Percentiles rank a stretch among this genome's conserved stretches.
phyloP scores from a whole-genome alignment of 345 rosid genomes.

The Psidium guajava region DNA sequence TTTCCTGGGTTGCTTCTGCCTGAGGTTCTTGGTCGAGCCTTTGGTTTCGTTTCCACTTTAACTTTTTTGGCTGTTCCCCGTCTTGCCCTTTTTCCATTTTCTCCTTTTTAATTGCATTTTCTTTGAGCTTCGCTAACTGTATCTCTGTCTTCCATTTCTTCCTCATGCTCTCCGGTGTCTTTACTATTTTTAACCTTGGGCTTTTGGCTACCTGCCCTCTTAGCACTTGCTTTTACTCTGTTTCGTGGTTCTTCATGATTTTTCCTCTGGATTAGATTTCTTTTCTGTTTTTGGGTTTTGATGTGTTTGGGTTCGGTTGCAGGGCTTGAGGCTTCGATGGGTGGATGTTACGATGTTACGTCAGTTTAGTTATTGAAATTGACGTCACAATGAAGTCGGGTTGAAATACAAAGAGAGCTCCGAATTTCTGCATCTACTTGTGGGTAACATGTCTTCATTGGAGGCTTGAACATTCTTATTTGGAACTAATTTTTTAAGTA shows the following conservation, averaged over 20 bases:
- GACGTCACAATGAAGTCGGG: not conserved
- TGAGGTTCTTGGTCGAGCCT: not conserved
- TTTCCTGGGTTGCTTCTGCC: not conserved
- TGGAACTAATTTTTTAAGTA: not conserved
- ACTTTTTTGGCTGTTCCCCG: not conserved
- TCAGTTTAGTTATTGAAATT: slow-evolving; percentile 1
- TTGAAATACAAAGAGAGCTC: not conserved
- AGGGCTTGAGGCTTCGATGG: not conserved
- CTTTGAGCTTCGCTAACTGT: not conserved
- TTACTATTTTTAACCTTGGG: not conserved
- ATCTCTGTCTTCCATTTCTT: not conserved
- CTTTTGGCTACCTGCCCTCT: not conserved
- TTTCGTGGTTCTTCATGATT: not conserved
- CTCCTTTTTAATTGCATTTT: not conserved
- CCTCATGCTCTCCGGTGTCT: not conserved
- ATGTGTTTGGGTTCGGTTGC: not conserved
- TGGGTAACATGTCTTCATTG: not conserved
- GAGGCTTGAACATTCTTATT: not conserved
- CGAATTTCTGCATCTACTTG: not conserved
- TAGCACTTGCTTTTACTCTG: not conserved
- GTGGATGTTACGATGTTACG: not conserved
- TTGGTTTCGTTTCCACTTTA: not conserved
- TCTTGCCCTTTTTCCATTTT: not conserved
- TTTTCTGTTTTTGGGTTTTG: not conserved
- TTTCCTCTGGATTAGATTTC: not conserved